Evolutionary conservation across 306 rosid species (phyloP).

Genomic region (Hippophae gyantsensis): DNA sequence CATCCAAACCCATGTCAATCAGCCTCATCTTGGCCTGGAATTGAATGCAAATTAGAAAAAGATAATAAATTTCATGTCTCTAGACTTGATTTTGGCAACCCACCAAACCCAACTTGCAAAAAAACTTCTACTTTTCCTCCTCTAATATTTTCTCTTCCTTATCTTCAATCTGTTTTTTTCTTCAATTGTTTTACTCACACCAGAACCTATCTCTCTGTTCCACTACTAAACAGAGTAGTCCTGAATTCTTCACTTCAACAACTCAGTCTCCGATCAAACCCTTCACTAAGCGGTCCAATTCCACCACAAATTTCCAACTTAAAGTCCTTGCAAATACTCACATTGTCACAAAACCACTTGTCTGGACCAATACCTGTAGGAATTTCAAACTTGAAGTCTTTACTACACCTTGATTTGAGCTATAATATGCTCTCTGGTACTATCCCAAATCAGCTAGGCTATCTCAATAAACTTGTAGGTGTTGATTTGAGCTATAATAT

Average conservation of each 20-base stretch:
- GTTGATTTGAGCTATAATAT: conserved; percentile 44
- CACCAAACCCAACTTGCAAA: conserved; percentile 43
- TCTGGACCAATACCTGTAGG: conserved; percentile 24
- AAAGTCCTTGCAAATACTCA: conserved; percentile 36
- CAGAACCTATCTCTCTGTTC: conserved; percentile 22
- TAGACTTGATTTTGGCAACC: conserved; percentile 42
- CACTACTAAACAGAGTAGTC: not conserved
- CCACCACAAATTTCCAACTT: conserved; percentile 35
- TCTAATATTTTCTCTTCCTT: conserved; percentile 30
- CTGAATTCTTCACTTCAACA: conserved; percentile 30
- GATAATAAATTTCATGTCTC: conserved; percentile 30
- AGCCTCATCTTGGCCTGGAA: conserved; percentile 36
- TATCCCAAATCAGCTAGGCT: conserved; percentile 29
- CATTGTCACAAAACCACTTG: conserved; percentile 43
- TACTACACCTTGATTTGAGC: conserved; percentile 48
- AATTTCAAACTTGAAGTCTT: conserved; percentile 21
- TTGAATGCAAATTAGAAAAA: conserved; percentile 30
- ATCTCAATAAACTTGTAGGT: conserved; percentile 34
- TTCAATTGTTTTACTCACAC: conserved; percentile 38
- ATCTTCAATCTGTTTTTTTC: conserved; percentile 40
- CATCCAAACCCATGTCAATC: conserved; percentile 37
- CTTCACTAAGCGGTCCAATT: conserved; percentile 29
- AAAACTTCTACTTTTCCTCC: conserved; percentile 31
- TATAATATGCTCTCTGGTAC: conserved; percentile 33
- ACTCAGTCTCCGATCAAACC: conserved; percentile 44